Base-by-base conservation (phyloP, 805 yeast species). In the Starmerella vaccinii region DNA sequence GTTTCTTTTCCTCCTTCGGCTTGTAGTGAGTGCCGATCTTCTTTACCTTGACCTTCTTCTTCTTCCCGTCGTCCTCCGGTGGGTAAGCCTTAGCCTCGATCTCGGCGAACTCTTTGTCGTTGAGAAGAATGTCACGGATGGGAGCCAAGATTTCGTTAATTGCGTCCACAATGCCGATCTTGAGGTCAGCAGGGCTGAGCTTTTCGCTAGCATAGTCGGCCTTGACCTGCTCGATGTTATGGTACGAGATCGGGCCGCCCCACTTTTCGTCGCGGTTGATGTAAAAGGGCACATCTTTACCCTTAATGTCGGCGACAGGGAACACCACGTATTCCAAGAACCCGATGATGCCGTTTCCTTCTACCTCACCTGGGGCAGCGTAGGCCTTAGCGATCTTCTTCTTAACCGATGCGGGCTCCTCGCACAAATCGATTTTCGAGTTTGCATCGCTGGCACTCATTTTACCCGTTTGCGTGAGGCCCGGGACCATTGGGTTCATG, bases 381-480 rank as follows among this genome's bases (percentile, higher is more conserved):
- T 76, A 90, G 1, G 99, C 98, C 62, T 84, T 77, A 60, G 80
- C 78, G 61, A 92, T 80, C 76, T 92, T 92, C 81, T 90, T 90
- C 70, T 80, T 83, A 51, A 92, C 92, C 29, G 71, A 68, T 64
- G 84, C 84, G 59, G 96, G 95, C 44, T 83, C 90, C 68, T 92
- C 99, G 54, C 89, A 71, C 33, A 92, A 68, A 64, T 92, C 98
- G 57, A 92, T 88, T 71, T 92, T 92, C 51, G 97, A 89, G 74
- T 88, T 92, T 61, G 98, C 97, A 71, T 92, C 98, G 32, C 96
- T 86, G 2, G 98, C 96, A 61, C 96, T 86, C 99, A 92, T 92
- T 67, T 92, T 92, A 63, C 75, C 98, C 61, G 97, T 97, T 70
- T 89, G 96, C 29, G 83, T 80, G 61, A 92, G 77, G 49, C 98